Evolutionary conservation across 228 moss, liverwort and hornwort genomes (phyloP), one percentile per base, ranked within the genome.

Genomic region (Sphagnum magellanicum): DNA sequence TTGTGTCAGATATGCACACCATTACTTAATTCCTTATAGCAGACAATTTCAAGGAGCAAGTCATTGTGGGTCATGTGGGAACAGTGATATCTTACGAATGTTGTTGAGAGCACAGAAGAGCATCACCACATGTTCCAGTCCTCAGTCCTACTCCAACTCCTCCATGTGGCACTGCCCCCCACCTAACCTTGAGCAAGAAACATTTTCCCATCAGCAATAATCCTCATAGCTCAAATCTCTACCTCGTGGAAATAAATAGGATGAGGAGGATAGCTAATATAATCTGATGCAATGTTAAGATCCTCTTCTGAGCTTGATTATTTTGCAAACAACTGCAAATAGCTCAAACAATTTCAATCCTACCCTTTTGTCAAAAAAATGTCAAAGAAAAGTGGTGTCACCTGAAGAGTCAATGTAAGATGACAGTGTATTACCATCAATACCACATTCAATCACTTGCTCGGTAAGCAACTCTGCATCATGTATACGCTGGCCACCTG

Each of bases 341-440:
- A 17, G 17, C 17, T 17, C 17, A 17, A 17, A 17, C 17, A 17
- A 17, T 17, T 17, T 17, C 17, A 17, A 17, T 17, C 17, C 17
- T 17, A 17, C 17, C 17, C 17, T 17, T 17, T 17, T 17, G 17
- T 17, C 17, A 17, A 17, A 17, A 17, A 17, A 0, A 17, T 17
- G 17, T 17, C 17, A 17, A 17, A 17, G 17, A 17, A 17, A 17
- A 17, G 17, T 17, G 17, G 17, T 17, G 17, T 17, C 17, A 92
- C 92, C 92, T 92, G 90, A 97, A 97, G 93, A 88, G 69, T 97
- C 91, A 32, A 97, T 90, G 11, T 93, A 97, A 48, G 91, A 78
- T 59, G 85, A 71, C 10, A 97, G 59, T n/a, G 68, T 58, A 52
- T 82, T 90, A 49, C 90, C 87, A 78, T 97, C 97, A 60, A 97